A percentile compares a stretch with the other conserved stretches of the same genome.
Conservation (phyloP, 805 yeast species). For the Cephaloascus fragrans region DNA sequence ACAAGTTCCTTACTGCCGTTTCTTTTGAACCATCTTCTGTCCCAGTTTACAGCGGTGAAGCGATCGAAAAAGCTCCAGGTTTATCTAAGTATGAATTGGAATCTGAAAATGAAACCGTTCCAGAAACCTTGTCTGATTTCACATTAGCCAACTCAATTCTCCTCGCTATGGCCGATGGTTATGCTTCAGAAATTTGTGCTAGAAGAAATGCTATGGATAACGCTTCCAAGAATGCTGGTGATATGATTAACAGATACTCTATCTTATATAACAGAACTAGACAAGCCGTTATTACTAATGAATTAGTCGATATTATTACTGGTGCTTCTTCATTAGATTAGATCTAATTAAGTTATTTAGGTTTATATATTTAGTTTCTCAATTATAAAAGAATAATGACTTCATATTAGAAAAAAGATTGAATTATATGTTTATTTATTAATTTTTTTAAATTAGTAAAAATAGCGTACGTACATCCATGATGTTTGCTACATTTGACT, state of each 20-base stretch:
- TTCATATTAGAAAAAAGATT: not conserved
- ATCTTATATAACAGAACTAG: slow-evolving; percentile 98
- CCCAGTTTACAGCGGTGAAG: slow-evolving; percentile 56
- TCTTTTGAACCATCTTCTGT: slow-evolving; percentile 77
- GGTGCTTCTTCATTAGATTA: slow-evolving; percentile 99
- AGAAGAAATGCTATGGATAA: slow-evolving; percentile 99
- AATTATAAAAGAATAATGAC: not conserved
- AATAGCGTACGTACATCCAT: no score
- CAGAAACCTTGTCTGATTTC: slow-evolving; percentile 74
- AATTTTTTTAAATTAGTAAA: no score
- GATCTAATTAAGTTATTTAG: not conserved
- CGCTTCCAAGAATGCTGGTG: slow-evolving; percentile 99
- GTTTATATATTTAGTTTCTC: no score
- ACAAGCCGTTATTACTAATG: slow-evolving; percentile 99
- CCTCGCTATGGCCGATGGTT: slow-evolving; percentile 94
- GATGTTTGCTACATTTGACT: no score
- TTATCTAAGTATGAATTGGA: slow-evolving; percentile 75
- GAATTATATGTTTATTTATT: not conserved
- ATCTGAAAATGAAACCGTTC: slow-evolving; percentile 47
- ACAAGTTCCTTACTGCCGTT: slow-evolving; percentile 80
- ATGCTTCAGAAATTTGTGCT: slow-evolving; percentile 95
- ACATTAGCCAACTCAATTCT: slow-evolving; percentile 83
- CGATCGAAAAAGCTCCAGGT: slow-evolving; percentile 79
- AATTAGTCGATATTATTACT: slow-evolving; percentile 97
- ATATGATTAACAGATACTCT: slow-evolving; percentile 93